Conservation (phyloP, 2,329 filamentous ascomycete species). For the Talaromyces atroroseus region DNA sequence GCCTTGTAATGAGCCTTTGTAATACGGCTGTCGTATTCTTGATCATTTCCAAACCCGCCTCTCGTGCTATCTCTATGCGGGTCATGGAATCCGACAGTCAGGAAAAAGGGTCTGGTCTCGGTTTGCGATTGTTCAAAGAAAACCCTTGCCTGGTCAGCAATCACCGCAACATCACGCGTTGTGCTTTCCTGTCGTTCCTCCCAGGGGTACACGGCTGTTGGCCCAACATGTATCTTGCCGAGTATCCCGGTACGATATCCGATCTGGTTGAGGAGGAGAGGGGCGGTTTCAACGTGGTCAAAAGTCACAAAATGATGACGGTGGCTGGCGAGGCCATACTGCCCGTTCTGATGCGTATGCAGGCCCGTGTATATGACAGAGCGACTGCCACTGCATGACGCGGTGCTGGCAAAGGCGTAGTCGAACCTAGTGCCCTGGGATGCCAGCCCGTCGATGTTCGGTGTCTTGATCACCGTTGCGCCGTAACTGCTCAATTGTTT, state of each 20-base stretch:
- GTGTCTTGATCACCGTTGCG: conserved; percentile 24
- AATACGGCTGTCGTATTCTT: conserved; percentile 24
- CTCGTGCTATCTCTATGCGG: conserved; percentile 42
- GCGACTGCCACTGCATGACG: conserved; percentile 46
- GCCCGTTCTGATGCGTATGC: conserved; percentile 44
- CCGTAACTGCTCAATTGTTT: conserved; percentile 32
- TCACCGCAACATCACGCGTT: conserved; percentile 40
- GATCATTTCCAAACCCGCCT: conserved; percentile 42
- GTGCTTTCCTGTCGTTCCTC: conserved; percentile 36
- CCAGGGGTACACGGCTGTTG: conserved; percentile 39
- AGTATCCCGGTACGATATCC: conserved; percentile 46
- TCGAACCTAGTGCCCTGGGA: conserved; percentile 32
- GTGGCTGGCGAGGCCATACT: conserved; percentile 40
- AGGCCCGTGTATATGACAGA: conserved; percentile 47
- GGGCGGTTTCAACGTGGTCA: conserved; percentile 40
- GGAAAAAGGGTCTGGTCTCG: conserved; percentile 34
- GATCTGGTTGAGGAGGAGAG: conserved; percentile 32
- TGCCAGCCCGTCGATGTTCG: conserved; percentile 40
- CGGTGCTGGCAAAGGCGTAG: conserved; percentile 20
- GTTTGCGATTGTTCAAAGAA: conserved; percentile 36
- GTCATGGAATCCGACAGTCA: conserved; percentile 46
- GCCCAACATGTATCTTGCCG: conserved; percentile 48
- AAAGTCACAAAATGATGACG: conserved; percentile 42
- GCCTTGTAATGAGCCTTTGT: conserved; percentile 22
- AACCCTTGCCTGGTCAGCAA: conserved; percentile 32